phyloP scores from a whole-genome alignment of 208 protist species.

The Jaenimonas drosophilae region DNA sequence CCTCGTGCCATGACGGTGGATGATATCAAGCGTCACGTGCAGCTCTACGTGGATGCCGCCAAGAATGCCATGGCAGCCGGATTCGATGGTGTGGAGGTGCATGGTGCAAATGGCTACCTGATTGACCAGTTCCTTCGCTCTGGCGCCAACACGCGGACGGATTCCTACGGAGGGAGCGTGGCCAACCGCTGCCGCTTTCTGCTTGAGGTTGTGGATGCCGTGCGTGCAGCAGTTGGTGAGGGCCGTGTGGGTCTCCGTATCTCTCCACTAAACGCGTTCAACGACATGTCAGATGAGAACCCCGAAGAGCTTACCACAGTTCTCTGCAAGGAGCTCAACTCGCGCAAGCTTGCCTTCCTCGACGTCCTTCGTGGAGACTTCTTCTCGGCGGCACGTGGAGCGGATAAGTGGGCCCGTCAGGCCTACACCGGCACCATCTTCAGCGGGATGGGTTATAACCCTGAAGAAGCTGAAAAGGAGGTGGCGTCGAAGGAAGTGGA shows the following conservation, averaged over 20 bases:
- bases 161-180: constrained; percentile 82
- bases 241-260: constrained; percentile 47
- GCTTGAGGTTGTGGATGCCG: constrained; percentile 62
- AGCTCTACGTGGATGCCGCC: constrained; percentile 52
- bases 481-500: constrained; percentile 31
- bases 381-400: constrained; percentile 8
- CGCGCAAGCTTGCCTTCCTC: constrained; percentile 29
- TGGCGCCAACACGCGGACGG: constrained; percentile 68
- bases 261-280: constrained; percentile 42
- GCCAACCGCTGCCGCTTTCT: constrained; percentile 66
- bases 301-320: constrained; percentile 31
- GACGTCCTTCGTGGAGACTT: constrained; percentile 28
- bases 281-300: constrained; percentile 19
- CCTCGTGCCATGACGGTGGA: constrained; percentile 35
- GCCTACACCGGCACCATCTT: constrained; percentile 34
- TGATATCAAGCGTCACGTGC: constrained; percentile 50
- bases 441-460: constrained; percentile 26
- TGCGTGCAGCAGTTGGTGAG: constrained; percentile 20
- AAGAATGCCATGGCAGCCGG: constrained; percentile 61
- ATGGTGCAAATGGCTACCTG: constrained; percentile 88
- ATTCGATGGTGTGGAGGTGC: constrained; percentile 89
- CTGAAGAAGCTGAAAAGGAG: constrained; percentile 21
- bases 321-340: constrained; percentile 39
- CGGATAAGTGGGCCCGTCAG: constrained; percentile 31
- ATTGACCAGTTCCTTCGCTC: constrained; percentile 75